These are phyloP conservation scores for Neofusicoccum laricinum DNA, from an alignment of 2,329 filamentous ascomycete species.

Conservation along the genomic window DNA sequence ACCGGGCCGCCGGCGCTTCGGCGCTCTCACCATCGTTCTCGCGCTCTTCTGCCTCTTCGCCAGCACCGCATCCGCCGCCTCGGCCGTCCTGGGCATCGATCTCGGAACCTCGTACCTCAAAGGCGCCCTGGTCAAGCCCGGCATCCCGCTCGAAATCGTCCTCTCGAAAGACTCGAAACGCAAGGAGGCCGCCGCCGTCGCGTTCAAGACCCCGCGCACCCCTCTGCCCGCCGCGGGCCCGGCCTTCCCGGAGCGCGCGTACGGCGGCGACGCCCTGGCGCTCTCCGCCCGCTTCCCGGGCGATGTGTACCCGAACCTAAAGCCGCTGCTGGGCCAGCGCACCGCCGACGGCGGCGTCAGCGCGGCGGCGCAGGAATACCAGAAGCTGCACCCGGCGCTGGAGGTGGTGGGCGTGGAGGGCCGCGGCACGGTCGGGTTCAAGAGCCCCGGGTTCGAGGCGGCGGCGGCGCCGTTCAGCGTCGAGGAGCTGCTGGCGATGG, in stretches of 20 bases:
- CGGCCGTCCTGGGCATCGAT: conserved; percentile 87
- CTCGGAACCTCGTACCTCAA: conserved; percentile 97
- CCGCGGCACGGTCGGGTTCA: conserved; percentile 70
- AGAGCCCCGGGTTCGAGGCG: conserved; percentile 71
- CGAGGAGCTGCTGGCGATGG: conserved; percentile 94
- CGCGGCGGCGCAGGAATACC: conserved; percentile 64
- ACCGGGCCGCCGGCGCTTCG: conserved; percentile 42
- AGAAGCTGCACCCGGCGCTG: conserved; percentile 72
- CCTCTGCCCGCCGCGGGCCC: conserved; percentile 55
- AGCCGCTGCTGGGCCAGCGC: conserved; percentile 77
- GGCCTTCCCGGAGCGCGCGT: conserved; percentile 83
- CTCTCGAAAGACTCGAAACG: conserved; percentile 96
- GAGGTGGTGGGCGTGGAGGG: conserved; percentile 61
- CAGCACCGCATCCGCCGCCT: conserved; percentile 58
- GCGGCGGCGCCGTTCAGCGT: conserved; percentile 62
- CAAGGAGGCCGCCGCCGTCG: conserved; percentile 87
- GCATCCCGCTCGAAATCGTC: conserved; percentile 95
- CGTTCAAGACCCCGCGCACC: conserved; percentile 72
- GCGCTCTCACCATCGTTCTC: conserved; percentile 47
- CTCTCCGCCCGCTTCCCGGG: conserved; percentile 82
- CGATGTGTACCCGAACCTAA: conserved; percentile 94
- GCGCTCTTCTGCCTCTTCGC: conserved; percentile 54
- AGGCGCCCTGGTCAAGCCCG: conserved; percentile 91
- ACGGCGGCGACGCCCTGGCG: conserved; percentile 87
- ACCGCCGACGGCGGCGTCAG: conserved; percentile 45